A percentile compares a stretch with the other conserved stretches of the same genome.
These are phyloP conservation scores for Panellus pusillus DNA, from an alignment of 768 basidiomycete species.

Conservation along the genomic window DNA sequence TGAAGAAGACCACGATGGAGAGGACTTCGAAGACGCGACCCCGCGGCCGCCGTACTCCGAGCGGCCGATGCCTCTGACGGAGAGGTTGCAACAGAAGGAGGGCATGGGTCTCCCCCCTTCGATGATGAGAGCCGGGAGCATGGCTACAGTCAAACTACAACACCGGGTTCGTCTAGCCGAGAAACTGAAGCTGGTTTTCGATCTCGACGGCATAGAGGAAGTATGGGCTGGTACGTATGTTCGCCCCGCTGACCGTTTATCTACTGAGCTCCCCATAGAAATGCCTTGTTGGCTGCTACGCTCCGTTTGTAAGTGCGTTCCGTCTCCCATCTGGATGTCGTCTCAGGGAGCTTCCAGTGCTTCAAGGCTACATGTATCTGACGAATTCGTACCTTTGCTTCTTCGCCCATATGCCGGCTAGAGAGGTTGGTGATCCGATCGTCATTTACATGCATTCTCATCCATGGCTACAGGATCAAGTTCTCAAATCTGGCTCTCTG, in stretches of 20 bases:
- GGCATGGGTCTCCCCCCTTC: slow-evolving; percentile 20
- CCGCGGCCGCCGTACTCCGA: slow-evolving; percentile 34
- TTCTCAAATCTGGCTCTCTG: slow-evolving; percentile 89
- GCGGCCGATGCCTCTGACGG: slow-evolving; percentile 6
- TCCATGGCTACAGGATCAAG: slow-evolving; percentile 64
- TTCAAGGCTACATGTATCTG: slow-evolving; percentile 97
- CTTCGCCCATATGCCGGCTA: slow-evolving; percentile 90
- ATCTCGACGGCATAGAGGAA: slow-evolving; percentile 76
- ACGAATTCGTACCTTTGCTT: slow-evolving; percentile 94
- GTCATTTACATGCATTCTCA: background rate
- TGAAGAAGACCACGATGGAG: slow-evolving; percentile 38
- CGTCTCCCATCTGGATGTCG: background rate
- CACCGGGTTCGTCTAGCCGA: slow-evolving; percentile 76
- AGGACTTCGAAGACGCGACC: slow-evolving; percentile 51
- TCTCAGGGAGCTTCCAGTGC: slow-evolving; percentile 47
- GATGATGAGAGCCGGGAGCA: slow-evolving; percentile 53
- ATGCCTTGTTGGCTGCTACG: slow-evolving; percentile 94
- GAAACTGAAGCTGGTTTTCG: slow-evolving; percentile 88
- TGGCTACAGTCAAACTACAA: slow-evolving; percentile 70
- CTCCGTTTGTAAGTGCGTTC: slow-evolving; percentile 70
- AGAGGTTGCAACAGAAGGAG: slow-evolving; percentile 11
- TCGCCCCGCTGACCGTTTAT: background rate
- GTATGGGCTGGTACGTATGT: slow-evolving; percentile 71
- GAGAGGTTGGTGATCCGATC: slow-evolving; percentile 59
- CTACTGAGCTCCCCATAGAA: slow-evolving; percentile 46